Percentiles rank a stretch among this genome's conserved stretches.
These are phyloP conservation scores for Geoglossum cookeanum DNA, from an alignment of 2,329 filamentous ascomycete species.

Conservation along the genomic window DNA sequence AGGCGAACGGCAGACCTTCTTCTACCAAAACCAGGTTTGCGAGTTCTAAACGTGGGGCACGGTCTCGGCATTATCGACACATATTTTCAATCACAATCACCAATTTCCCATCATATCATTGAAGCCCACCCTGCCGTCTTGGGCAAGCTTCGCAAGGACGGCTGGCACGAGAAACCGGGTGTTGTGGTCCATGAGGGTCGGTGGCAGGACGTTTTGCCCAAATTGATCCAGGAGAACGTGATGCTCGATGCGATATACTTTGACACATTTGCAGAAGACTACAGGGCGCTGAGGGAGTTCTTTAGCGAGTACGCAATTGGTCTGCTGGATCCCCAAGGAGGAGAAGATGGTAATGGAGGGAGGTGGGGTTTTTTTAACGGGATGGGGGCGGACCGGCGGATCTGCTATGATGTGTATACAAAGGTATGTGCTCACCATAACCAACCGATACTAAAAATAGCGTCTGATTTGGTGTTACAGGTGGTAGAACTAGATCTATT, in stretches of 20 bases:
- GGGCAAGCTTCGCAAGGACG: conserved; percentile 41
- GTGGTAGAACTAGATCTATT: conserved; percentile 76
- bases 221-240: conserved; percentile 46
- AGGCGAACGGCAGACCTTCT: conserved; percentile 51
- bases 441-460: too few relatives aligned
- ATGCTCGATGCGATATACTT: conserved; percentile 86
- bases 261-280: conserved; percentile 93
- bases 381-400: conserved; percentile 73
- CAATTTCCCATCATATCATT: conserved; percentile 60
- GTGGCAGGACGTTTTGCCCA: conserved; percentile 66
- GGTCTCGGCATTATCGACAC: conserved; percentile 79
- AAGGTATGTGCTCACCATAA: conserved; percentile 30
- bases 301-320: conserved; percentile 75
- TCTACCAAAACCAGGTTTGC: conserved; percentile 39
- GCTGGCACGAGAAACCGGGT: conserved; percentile 41
- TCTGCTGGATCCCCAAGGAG: conserved; percentile 45
- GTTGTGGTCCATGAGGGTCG: conserved; percentile 46
- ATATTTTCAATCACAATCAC: conserved; percentile 50
- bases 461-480: conserved; percentile 10
- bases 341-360: conserved; percentile 33
- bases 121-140: conserved; percentile 70
- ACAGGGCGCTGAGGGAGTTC: conserved; percentile 65
- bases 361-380: conserved; percentile 46
- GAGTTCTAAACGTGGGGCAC: conserved; percentile 71
- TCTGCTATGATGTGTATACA: conserved; percentile 93